phyloP scores from a whole-genome alignment of 2,329 filamentous ascomycete species.

The Paraphoma chrysanthemicola region DNA sequence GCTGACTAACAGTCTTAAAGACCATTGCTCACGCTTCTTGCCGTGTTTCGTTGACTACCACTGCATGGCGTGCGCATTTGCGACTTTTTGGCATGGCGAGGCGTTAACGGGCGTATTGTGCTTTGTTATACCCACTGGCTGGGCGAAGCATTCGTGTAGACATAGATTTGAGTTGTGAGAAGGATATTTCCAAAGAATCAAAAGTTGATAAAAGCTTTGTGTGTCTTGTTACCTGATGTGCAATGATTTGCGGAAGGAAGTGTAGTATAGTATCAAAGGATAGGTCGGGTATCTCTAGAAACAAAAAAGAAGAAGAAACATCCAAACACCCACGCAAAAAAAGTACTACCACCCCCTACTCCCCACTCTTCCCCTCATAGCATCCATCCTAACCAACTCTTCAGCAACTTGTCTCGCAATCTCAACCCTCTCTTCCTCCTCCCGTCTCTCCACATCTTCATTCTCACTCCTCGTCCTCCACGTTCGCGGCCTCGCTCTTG shows the following conservation, averaged over 20 bases:
- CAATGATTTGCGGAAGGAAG: too few species aligned
- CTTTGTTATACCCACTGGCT: slow-evolving; percentile 4
- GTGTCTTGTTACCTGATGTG: too few species aligned
- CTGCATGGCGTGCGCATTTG: neutral
- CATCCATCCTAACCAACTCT: slow-evolving; percentile 7
- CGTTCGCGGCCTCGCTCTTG: slow-evolving; percentile 15
- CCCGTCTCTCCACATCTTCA: slow-evolving; percentile 10
- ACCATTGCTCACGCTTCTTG: slow-evolving; percentile 11
- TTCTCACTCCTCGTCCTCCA: slow-evolving; percentile 20
- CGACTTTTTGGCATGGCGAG: neutral
- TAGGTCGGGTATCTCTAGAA: neutral
- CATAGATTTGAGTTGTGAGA: neutral
- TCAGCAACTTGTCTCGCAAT: slow-evolving; percentile 10
- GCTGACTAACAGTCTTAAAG: slow-evolving; percentile 7
- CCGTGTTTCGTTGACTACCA: slow-evolving; percentile 14
- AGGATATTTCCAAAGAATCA: neutral
- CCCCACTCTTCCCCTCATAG: neutral
- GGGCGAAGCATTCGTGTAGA: neutral
- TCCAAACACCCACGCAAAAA: neutral
- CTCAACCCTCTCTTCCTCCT: slow-evolving; percentile 14
- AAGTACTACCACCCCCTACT: neutral
- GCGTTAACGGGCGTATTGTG: slow-evolving; percentile 3
- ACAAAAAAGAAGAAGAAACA: neutral
- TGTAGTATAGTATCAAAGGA: neutral
- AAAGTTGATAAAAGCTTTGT: too few species aligned